Conservation (phyloP, 805 yeast species). For the Saccharomycopsis vini region DNA sequence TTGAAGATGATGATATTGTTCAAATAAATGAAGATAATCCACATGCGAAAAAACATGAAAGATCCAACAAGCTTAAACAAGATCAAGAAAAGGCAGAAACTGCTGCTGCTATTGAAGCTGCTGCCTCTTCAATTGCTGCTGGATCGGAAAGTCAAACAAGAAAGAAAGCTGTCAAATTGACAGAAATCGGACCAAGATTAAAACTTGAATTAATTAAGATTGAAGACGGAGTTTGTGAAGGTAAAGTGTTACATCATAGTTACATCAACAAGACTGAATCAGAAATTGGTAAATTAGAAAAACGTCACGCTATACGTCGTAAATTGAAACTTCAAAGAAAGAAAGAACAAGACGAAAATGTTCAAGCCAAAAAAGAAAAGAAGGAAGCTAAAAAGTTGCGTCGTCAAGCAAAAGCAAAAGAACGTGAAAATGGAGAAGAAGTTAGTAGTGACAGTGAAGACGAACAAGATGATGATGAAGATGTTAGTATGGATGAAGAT, state of each 20-base stretch:
- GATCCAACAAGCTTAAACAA: conserved; percentile 23
- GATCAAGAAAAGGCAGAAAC: conserved; percentile 22
- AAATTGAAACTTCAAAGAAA: conserved; percentile 63
- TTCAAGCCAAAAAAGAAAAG: conserved; percentile 62
- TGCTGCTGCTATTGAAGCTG: conserved; percentile 20
- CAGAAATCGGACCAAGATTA: conserved; percentile 90
- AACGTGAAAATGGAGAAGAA: conserved; percentile 17
- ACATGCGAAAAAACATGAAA: conserved; percentile 20
- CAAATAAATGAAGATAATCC: conserved; percentile 36
- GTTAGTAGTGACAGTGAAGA: conserved; percentile 1
- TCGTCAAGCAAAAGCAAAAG: conserved; percentile 44
- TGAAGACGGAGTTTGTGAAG: conserved; percentile 85
- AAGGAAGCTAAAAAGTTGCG: conserved; percentile 68
- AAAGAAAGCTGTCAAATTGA: conserved; percentile 82
- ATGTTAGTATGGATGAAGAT: conserved; percentile 2
- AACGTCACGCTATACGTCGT: conserved; percentile 52
- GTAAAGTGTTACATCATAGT: conserved; percentile 82
- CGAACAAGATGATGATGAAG: conserved; percentile 4
- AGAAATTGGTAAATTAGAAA: conserved; percentile 56
- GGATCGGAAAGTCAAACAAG: conserved; percentile 20
- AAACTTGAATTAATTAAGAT: conserved; percentile 69
- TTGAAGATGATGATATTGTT: conserved; percentile 83
- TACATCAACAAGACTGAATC: conserved; percentile 50
- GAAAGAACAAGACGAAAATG: conserved; percentile 70
- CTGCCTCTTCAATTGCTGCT: conserved; percentile 15